phyloP scores from a whole-genome alignment of 1,139 yeast genomes.

The Blastobotrys illinoisensis region DNA sequence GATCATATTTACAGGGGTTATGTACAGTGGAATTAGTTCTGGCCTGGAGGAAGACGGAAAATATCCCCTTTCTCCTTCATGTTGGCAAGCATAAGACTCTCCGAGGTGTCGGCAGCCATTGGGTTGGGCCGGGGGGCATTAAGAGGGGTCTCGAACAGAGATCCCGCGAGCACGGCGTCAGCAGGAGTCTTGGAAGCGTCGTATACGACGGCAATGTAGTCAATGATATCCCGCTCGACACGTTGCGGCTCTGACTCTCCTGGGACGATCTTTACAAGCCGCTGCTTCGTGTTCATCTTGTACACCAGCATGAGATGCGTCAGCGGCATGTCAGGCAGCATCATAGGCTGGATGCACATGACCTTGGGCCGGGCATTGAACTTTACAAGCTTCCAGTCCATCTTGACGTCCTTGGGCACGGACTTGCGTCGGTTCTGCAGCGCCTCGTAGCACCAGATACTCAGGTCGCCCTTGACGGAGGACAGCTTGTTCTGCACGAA shows the following conservation, averaged over 20 bases:
- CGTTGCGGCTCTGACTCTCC: slow-evolving; percentile 37
- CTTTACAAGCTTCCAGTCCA: slow-evolving; percentile 72
- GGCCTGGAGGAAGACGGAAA: slow-evolving; percentile 31
- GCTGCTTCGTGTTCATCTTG: slow-evolving; percentile 68
- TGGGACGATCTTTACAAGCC: slow-evolving; percentile 44
- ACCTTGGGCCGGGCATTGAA: slow-evolving; percentile 70
- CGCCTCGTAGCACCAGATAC: slow-evolving; percentile 60
- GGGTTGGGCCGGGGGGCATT: slow-evolving; percentile 34
- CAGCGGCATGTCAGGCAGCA: slow-evolving; percentile 54
- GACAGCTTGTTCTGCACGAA: slow-evolving; percentile 50
- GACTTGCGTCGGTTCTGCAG: slow-evolving; percentile 44
- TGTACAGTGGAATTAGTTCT: neutral
- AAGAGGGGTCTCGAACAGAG: slow-evolving; percentile 59
- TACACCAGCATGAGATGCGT: slow-evolving; percentile 71
- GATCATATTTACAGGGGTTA: neutral
- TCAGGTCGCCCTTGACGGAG: slow-evolving; percentile 42
- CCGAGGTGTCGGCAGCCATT: slow-evolving; percentile 22
- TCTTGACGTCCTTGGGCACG: slow-evolving; percentile 54
- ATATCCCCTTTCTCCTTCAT: slow-evolving; percentile 39
- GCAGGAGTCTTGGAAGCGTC: slow-evolving; percentile 59
- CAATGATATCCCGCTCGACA: slow-evolving; percentile 56
- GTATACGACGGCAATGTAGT: slow-evolving; percentile 69
- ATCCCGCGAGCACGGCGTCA: slow-evolving; percentile 66
- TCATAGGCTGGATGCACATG: slow-evolving; percentile 62
- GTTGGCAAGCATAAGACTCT: slow-evolving; percentile 29